Evolutionary conservation across 805 yeast genomes (phyloP).

Genomic region (Hanseniaspora thailandica): DNA sequence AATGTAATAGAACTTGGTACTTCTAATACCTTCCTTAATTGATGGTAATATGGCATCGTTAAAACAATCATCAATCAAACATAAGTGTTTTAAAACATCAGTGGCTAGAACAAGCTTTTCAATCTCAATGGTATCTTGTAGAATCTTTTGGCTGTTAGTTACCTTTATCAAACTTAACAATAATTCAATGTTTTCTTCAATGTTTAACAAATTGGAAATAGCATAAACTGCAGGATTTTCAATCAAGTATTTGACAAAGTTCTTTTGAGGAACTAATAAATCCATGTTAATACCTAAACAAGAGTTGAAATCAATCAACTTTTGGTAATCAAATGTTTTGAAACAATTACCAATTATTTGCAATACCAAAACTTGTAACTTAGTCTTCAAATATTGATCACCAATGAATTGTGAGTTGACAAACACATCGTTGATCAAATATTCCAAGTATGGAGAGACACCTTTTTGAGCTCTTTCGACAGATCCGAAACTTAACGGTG

Average conservation of each 20-base stretch:
- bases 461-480: constrained; percentile 51
- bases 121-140: background rate
- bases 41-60: constrained; percentile 10
- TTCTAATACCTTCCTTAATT: constrained; percentile 6
- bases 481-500: constrained; percentile 53
- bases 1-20: constrained; percentile 4
- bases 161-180: constrained; percentile 35
- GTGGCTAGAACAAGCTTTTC: background rate
- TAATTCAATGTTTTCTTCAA: constrained; percentile 37
- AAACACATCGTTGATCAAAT: constrained; percentile 54
- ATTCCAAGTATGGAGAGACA: constrained; percentile 70
- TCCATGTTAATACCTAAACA: constrained; percentile 39
- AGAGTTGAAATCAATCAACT: constrained; percentile 43
- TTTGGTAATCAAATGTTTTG: constrained; percentile 39
- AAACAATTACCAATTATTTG: constrained; percentile 40
- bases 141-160: background rate
- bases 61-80: constrained; percentile 5
- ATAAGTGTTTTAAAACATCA: background rate
- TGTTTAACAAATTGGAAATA: constrained; percentile 6
- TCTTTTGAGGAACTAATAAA: constrained; percentile 33
- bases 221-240: constrained; percentile 54
- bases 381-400: constrained; percentile 27
- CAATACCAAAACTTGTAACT: constrained; percentile 46
- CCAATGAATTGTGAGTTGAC: constrained; percentile 34
- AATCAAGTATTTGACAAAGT: constrained; percentile 41